phyloP scores from a whole-genome alignment of 2,329 filamentous ascomycete species.

The Grosmannia huntii region DNA sequence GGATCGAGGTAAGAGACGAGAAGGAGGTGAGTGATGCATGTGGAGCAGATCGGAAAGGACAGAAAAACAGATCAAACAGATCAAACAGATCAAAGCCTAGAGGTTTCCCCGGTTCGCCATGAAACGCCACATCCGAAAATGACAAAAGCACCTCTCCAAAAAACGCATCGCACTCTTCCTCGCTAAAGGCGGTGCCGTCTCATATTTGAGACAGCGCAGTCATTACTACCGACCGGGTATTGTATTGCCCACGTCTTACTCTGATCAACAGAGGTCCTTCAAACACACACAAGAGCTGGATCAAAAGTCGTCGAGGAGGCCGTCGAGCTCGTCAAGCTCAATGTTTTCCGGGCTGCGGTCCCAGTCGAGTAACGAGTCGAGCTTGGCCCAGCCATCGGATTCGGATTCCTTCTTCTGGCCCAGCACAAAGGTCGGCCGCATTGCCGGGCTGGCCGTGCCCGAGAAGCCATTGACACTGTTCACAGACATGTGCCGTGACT shows the following conservation, averaged over 20 bases:
- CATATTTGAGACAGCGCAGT: not conserved
- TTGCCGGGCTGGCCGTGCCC: slow-evolving; percentile 42
- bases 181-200: not conserved
- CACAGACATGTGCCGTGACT: slow-evolving; percentile 15
- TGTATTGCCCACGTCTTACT: not conserved
- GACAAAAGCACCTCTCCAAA: not conserved
- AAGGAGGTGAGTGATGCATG: not conserved
- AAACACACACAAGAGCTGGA: not conserved
- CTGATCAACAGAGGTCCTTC: slow-evolving; percentile 1
- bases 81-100: not conserved
- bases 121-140: not conserved
- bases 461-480: slow-evolving; percentile 20
- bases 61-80: not conserved
- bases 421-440: slow-evolving; percentile 34
- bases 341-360: slow-evolving; percentile 75
- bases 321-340: slow-evolving; percentile 85
- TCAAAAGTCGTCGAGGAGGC: slow-evolving; percentile 66
- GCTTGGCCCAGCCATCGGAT: slow-evolving; percentile 29
- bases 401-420: slow-evolving; percentile 27
- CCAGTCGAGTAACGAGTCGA: slow-evolving; percentile 37
- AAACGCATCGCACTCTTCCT: not conserved
- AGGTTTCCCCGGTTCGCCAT: not conserved
- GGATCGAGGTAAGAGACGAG: not conserved
- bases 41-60: not conserved
- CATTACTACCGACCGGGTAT: not conserved